These are phyloP conservation scores for Ambrosia trifida DNA, from an alignment of 129 eudicot species.

Conservation along the genomic window DNA sequence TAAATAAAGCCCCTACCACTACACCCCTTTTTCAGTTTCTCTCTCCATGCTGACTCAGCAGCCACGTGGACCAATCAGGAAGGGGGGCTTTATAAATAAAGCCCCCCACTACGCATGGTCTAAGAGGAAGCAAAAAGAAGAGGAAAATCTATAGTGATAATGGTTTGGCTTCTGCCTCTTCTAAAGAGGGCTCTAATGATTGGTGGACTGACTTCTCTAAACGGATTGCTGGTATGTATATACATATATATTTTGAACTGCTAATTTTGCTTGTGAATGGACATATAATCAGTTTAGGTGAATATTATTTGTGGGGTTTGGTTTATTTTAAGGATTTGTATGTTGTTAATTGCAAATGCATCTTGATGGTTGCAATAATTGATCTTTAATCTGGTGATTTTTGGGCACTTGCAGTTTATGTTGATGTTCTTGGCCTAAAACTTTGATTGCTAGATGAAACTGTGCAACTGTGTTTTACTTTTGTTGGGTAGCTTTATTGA, in stretches of 20 bases:
- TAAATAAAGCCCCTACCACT: too few species aligned
- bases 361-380: conserved; percentile 22
- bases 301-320: conserved; percentile 28
- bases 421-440: conserved; percentile 37
- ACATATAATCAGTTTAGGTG: conserved; percentile 26
- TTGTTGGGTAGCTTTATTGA: conserved; percentile 19
- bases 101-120: too few species aligned
- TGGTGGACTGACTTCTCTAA: conserved; percentile 73
- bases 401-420: not conserved
- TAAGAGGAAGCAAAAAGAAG: conserved; percentile 65
- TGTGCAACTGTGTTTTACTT: conserved; percentile 19
- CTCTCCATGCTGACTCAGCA: too few species aligned
- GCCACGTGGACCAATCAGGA: too few species aligned
- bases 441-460: conserved; percentile 13
- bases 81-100: too few species aligned
- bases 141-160: conserved; percentile 46
- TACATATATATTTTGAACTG: too few species aligned
- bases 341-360: conserved; percentile 39
- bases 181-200: conserved; percentile 59
- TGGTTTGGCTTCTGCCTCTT: conserved; percentile 49
- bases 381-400: conserved; percentile 37
- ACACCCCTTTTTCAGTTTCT: too few species aligned
- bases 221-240: conserved; percentile 60
- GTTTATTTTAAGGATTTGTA: conserved; percentile 19
- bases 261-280: conserved; percentile 24